These are phyloP conservation scores for Phytophthora foliorum DNA, from an alignment of 352 stramenopile species.

Conservation along the genomic window DNA sequence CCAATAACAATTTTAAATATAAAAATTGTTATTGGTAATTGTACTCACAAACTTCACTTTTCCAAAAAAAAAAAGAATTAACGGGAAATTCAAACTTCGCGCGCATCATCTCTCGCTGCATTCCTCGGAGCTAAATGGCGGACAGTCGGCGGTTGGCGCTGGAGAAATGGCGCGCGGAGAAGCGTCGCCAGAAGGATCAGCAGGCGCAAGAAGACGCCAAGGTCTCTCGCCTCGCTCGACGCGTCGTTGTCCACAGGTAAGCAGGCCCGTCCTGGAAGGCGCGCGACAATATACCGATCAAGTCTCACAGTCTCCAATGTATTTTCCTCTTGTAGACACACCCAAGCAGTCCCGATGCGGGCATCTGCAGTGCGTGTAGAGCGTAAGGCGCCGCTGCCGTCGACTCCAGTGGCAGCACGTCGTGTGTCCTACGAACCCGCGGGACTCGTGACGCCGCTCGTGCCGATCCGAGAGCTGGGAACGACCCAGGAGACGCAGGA, in stretches of 20 bases:
- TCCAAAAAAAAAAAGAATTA: conserved; percentile 9
- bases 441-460: conserved; percentile 9
- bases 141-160: conserved; percentile 68
- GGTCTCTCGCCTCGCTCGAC: conserved; percentile 3
- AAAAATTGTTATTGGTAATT: too few species aligned
- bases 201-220: neutral
- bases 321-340: conserved; percentile 9
- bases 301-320: neutral
- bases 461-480: conserved; percentile 23
- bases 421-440: conserved; percentile 10
- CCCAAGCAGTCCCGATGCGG: conserved; percentile 1
- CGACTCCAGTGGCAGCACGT: neutral
- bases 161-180: conserved; percentile 72
- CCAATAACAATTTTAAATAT: too few species aligned
- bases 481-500: conserved; percentile 16
- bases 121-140: conserved; percentile 38
- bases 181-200: conserved; percentile 33
- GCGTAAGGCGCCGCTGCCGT: neutral
- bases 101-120: too few species aligned
- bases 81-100: conserved; percentile 30
- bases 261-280: neutral
- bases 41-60: neutral
- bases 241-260: conserved; percentile 29
- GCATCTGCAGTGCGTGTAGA: neutral
- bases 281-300: neutral